Conservation (phyloP, 768 basidiomycete species). For the Phanerochaete sordida region DNA sequence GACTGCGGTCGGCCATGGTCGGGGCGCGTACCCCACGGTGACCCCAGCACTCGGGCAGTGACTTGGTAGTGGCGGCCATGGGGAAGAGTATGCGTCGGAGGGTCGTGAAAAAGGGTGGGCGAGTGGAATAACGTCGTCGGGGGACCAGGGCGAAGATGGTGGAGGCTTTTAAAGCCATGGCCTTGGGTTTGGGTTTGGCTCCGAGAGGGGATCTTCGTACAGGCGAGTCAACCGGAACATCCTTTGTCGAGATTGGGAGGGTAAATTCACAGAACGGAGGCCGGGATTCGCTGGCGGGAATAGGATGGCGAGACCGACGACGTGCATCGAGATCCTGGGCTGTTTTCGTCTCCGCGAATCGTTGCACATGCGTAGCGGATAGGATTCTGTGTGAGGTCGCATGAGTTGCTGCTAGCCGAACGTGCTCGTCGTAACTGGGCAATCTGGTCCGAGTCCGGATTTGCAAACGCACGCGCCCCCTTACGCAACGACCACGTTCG, state of each 20-base stretch:
- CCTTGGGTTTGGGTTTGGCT: neutral
- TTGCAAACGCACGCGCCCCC: slow-evolving; percentile 5
- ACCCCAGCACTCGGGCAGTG: slow-evolving; percentile 69
- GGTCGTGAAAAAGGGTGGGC: slow-evolving; percentile 10
- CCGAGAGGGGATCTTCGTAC: neutral
- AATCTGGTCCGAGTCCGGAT: neutral
- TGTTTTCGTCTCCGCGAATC: neutral
- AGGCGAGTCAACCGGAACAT: slow-evolving; percentile 5
- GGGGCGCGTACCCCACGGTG: slow-evolving; percentile 54
- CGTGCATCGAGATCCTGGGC: neutral
- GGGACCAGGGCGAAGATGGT: slow-evolving; percentile 2
- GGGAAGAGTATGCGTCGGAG: neutral
- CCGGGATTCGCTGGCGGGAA: neutral
- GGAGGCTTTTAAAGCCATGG: slow-evolving; percentile 12
- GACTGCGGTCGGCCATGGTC: slow-evolving; percentile 1
- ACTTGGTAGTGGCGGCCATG: slow-evolving; percentile 13
- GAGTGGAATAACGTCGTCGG: slow-evolving; percentile 8
- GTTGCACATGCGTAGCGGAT: neutral
- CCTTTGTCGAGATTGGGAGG: neutral
- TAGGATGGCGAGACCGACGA: neutral
- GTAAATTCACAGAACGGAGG: neutral
- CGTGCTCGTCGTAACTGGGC: slow-evolving; percentile 6
- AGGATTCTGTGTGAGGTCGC: neutral
- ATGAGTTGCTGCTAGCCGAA: neutral
- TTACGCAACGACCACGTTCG: neutral